Base-by-base conservation (phyloP, 345 rosid species). In the Ceriops decandra region DNA sequence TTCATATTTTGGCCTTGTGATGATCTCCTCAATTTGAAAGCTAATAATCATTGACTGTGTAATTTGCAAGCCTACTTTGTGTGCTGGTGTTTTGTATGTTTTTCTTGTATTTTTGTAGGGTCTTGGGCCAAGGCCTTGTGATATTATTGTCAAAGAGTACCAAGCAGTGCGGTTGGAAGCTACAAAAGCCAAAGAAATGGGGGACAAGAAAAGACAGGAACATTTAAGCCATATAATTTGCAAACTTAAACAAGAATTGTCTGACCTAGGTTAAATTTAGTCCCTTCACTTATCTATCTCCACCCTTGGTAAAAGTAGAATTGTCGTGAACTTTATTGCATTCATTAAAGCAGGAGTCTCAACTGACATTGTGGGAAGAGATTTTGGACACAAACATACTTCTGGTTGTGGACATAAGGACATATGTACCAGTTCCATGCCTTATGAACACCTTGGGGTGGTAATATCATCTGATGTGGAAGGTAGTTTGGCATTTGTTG, bases 181-280 rank as follows among this genome's bases (percentile, higher is more conserved):
- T 74, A 58, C 84, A 72, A 80, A 79, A 76, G 93, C 98, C 71
- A 93, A 93, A 83, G 89, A 81, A 60, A 84, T 76, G 56, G 71
- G 81, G 67, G 93, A 93, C 80, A 90, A 86, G 77, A 83, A 73
- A 60, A 81, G 86, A 52, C 92, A 90, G 82, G 91, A 83, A 69
- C 81, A 70, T 74, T 90, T 93, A 30, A 90, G 97, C 73, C 68
- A 69, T 62, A 76, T 74, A 28, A 89, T 93, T 72, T 85, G 87
- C 72, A 81, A 85, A 82, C 90, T 93, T 76, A 93, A 93, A 88
- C 93, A 87, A 76, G 97, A 93, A 80, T 81, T 93, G 76, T 79
- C 92, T 74, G 87, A 88, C 73, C 83, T 87, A 81, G 98, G 97
- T 89, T 56, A 75, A 52, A 66, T 72, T 84, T 70, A 28, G 56